Evolutionary conservation across 176 grass and related monocot species (phyloP).

Genomic region (Oryza rufipogon): DNA sequence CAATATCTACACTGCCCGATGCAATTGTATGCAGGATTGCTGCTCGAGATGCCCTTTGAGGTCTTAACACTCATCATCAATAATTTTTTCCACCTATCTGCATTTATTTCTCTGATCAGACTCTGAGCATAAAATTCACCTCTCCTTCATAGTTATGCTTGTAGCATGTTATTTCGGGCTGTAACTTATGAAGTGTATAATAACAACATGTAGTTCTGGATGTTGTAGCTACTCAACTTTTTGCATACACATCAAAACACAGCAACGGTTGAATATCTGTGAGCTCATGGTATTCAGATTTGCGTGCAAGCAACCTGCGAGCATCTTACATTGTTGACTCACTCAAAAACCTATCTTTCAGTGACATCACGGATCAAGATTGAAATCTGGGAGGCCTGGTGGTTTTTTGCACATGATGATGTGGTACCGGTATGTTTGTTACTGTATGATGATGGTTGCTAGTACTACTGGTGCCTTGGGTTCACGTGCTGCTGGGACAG

Average conservation of each 20-base stretch:
- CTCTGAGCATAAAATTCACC: background rate
- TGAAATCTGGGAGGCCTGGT: background rate
- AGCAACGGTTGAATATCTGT: background rate
- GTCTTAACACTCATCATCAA: background rate
- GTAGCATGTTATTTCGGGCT: background rate
- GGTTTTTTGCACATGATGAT: background rate
- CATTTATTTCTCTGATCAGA: background rate
- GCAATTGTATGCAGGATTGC: conserved; percentile 79
- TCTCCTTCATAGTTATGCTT: background rate
- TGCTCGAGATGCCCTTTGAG: conserved; percentile 71
- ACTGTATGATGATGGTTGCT: background rate
- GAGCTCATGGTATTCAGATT: background rate
- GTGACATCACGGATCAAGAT: background rate
- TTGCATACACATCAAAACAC: background rate
- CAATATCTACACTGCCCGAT: conserved; percentile 62
- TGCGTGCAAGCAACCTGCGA: conserved; percentile 6
- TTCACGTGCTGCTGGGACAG: background rate
- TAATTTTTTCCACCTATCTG: background rate
- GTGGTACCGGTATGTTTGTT: conserved; percentile 21
- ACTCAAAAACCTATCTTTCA: background rate
- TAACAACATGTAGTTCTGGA: background rate
- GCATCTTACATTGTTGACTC: background rate
- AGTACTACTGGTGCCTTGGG: background rate
- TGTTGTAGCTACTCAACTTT: background rate
- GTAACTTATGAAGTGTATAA: background rate